These are phyloP conservation scores for Luvunga scandens DNA, from an alignment of 345 rosid species.

Conservation along the genomic window DNA sequence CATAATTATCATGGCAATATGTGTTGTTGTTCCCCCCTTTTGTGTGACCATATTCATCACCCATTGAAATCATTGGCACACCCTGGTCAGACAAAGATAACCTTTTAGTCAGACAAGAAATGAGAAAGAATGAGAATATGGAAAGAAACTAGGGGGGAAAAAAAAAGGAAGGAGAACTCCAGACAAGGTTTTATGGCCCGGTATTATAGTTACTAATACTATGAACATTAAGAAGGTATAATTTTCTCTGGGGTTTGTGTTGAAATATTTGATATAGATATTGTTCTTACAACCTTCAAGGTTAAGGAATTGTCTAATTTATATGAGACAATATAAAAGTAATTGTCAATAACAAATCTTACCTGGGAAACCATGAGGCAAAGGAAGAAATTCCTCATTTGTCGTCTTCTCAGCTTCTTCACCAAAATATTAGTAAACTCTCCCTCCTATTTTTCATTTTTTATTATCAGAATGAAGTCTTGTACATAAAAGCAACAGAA, in stretches of 20 bases:
- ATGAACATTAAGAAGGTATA: neutral
- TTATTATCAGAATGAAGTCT: slow-evolving; percentile 9
- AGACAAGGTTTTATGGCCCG: neutral
- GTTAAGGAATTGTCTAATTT: neutral
- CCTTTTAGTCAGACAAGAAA: neutral
- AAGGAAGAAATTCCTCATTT: slow-evolving; percentile 85
- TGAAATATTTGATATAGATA: neutral
- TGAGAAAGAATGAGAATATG: neutral
- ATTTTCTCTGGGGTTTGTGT: neutral
- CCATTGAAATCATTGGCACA: slow-evolving; percentile 96
- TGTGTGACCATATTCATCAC: slow-evolving; percentile 98
- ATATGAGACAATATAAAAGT: neutral
- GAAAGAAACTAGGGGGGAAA: neutral
- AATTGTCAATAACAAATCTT: slow-evolving; percentile 24
- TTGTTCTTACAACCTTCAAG: neutral
- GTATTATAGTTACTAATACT: neutral
- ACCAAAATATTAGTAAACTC: slow-evolving; percentile 75
- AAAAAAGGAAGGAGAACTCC: neutral
- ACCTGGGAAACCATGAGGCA: slow-evolving; percentile 98
- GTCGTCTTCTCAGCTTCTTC: slow-evolving; percentile 85
- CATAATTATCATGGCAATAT: slow-evolving; percentile 93
- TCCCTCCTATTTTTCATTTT: slow-evolving; percentile 61
- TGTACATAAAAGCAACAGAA: neutral
- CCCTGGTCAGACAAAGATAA: slow-evolving; percentile 55
- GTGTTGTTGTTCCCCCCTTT: slow-evolving; percentile 97